Evolutionary conservation across 768 basidiomycete species (phyloP), one percentile per base, ranked within the genome.

Genomic region (Leccinum olivaceopallidum): DNA sequence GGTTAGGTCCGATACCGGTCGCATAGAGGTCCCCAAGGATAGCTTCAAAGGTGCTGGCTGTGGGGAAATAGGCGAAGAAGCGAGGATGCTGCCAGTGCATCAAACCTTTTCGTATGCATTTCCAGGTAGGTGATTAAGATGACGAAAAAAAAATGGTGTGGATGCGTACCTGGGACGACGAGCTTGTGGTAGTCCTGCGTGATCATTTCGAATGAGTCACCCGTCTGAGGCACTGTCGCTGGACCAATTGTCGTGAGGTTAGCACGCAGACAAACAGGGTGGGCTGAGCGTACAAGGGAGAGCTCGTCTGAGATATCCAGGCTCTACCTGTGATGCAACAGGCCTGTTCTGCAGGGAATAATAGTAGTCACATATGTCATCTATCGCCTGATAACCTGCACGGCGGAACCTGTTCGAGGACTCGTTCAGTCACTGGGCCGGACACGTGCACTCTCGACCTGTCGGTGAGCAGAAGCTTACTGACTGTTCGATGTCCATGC

Each of bases 311-410:
- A 96, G 78, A 70, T 94, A 95, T 10, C 93, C 94, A 28, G 94
- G 93, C 63, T 90, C 79, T 8, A 95, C 94, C 24, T 84, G 75
- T 3, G 92, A 80, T 6, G 84, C 80, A 2, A 95, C 92, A 16
- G 88, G 84, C 22, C 73, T 72, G 1, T 84, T 74, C 55, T 86
- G 81, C 12, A 95, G 75, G 4, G 83, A 81, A 60, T 82, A 79
- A 68, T 90, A 93, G 71, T 94, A 94, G 65, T 94, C 92, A 73
- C 93, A 95, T 59, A 97, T 94, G 60, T 86, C 78, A 75, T 95
- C 92, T 59, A 95, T 88, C 13, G 92, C 92, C 59, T 87, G 84
- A 71, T 95, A 92, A 49, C 91, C 94, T 44, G 90, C 89, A 68
- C 84, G 87, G 56, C 92, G 83, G 72, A 95, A 94, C 67, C 90